Conservation (phyloP, 495 filamentous ascomycete genomes). For the Wilcoxina mikolae region DNA sequence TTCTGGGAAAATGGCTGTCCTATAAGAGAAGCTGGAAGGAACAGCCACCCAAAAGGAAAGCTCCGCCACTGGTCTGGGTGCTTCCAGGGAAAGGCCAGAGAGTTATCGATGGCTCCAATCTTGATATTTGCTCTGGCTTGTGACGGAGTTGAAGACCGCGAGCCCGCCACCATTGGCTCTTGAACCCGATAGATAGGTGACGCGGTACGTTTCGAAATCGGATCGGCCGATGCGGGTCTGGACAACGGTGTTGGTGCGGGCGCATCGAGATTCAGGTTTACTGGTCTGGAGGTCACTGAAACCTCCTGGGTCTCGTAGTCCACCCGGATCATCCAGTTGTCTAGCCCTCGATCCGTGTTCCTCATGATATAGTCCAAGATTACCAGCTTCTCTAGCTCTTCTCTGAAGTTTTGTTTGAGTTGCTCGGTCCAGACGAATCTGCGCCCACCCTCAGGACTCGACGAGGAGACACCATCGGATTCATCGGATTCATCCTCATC, state of each 20-base stretch:
- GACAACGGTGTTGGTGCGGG: constrained; percentile 39
- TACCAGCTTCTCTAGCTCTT: constrained; percentile 92
- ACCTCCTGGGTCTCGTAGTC: constrained; percentile 70
- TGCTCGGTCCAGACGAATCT: constrained; percentile 74
- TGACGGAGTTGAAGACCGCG: constrained; percentile 45
- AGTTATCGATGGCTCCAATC: constrained; percentile 94
- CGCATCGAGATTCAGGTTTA: constrained; percentile 44
- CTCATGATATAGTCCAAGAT: constrained; percentile 99
- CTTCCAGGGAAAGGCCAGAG: constrained; percentile 97
- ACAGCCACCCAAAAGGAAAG: constrained; percentile 97
- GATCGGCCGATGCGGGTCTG: constrained; percentile 33
- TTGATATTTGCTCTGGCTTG: constrained; percentile 43
- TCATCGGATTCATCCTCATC: constrained; percentile 57
- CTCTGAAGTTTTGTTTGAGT: constrained; percentile 80
- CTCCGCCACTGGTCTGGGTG: constrained; percentile 86
- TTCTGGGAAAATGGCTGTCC: constrained; percentile 89
- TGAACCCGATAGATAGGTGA: constrained; percentile 60
- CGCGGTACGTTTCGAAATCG: constrained; percentile 32
- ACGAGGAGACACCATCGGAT: constrained; percentile 34
- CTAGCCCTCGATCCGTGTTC: constrained; percentile 89
- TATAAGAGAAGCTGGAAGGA: constrained; percentile 89
- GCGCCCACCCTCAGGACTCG: constrained; percentile 35
- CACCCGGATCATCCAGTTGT: constrained; percentile 99
- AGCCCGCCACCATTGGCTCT: constrained; percentile 62
- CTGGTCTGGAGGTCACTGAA: constrained; percentile 70